Evolutionary conservation across 208 protist genomes (phyloP).

Genomic region (Trypanosoma theileri): DNA sequence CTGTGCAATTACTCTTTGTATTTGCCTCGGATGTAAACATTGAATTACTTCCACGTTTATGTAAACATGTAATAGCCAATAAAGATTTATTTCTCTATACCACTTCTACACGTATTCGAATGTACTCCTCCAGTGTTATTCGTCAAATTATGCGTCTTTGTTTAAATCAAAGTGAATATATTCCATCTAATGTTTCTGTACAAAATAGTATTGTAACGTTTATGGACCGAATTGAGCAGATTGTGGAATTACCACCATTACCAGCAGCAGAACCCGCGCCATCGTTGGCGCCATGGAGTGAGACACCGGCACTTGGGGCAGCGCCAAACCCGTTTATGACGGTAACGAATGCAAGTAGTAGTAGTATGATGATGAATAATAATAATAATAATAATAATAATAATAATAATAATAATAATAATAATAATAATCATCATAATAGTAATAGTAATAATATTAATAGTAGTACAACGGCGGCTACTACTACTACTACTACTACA

Average conservation of each 20-base stretch:
- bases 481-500: background rate
- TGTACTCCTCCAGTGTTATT: constrained; percentile 17
- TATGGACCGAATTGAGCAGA: background rate
- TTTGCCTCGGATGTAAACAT: constrained; percentile 27
- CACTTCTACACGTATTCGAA: constrained; percentile 11
- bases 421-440: too few relatives aligned
- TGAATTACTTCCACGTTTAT: constrained; percentile 30
- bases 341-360: background rate
- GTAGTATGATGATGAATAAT: too few relatives aligned
- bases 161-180: constrained; percentile 25
- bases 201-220: constrained; percentile 7
- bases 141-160: constrained; percentile 29
- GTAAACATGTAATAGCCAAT: constrained; percentile 23
- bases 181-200: constrained; percentile 11
- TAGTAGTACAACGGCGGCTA: background rate
- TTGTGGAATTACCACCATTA: constrained; percentile 10
- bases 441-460: too few relatives aligned
- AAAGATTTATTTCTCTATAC: constrained; percentile 27
- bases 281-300: constrained; percentile 18
- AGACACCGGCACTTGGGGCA: constrained; percentile 14
- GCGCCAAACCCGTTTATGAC: background rate
- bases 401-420: too few relatives aligned
- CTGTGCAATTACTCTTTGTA: constrained; percentile 2
- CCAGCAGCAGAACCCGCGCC: background rate
- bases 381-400: too few relatives aligned